Conservation (phyloP, 345 rosid genomes). For the Lepidium aucheri region DNA sequence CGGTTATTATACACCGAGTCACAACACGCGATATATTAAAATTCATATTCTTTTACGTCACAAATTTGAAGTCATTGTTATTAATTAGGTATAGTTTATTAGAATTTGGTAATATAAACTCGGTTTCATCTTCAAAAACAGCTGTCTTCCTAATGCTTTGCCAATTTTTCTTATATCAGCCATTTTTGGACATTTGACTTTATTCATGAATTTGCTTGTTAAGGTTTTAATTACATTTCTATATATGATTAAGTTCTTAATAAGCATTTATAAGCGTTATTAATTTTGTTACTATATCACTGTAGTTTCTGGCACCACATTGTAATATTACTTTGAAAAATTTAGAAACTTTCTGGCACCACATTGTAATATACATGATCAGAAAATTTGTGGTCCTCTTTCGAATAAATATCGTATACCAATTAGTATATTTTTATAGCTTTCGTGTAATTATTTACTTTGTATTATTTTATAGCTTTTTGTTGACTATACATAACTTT, state of each 20-base stretch:
- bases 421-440: background rate
- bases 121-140: conserved; percentile 18
- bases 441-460: conserved; percentile 1
- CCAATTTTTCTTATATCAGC: conserved; percentile 12
- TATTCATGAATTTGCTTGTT: background rate
- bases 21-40: background rate
- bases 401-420: background rate
- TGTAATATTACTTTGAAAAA: background rate
- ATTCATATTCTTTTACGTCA: too few relatives aligned
- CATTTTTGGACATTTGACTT: conserved; percentile 25
- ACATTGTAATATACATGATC: conserved; percentile 6
- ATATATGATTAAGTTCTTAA: background rate
- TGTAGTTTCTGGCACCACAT: conserved; percentile 8
- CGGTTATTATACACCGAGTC: conserved; percentile 15
- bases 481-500: background rate
- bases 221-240: conserved; percentile 8
- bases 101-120: conserved; percentile 6
- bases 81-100: background rate
- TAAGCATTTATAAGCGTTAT: background rate
- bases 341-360: conserved; percentile 22
- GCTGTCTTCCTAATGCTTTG: conserved; percentile 17
- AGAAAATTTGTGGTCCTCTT: conserved; percentile 21
- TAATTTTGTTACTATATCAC: background rate
- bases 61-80: too few relatives aligned
- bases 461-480: conserved; percentile 1